Percentiles rank a stretch among this genome's conserved stretches.
Conservation (phyloP, 768 basidiomycete species). For the Termitomyces titanicus region DNA sequence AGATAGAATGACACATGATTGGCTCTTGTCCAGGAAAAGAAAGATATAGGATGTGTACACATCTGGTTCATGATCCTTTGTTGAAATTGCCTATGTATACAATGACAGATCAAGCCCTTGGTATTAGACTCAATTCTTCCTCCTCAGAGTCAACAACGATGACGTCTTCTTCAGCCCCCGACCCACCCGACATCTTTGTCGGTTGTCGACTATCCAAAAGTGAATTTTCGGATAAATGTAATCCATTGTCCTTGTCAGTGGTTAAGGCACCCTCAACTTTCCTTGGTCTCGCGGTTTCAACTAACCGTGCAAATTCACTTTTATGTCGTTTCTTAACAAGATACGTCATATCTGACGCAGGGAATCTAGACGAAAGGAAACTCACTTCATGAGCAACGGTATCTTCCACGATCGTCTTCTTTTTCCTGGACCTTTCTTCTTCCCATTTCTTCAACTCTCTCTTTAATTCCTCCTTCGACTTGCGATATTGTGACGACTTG, state of each 20-base stretch:
- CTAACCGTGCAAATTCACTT: conserved; percentile 34
- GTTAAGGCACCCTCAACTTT: conserved; percentile 3
- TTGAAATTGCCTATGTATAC: not conserved
- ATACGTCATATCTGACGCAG: not conserved
- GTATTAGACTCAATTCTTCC: conserved; percentile 13
- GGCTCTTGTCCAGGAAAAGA: not conserved
- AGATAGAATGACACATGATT: not conserved
- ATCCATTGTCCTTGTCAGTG: not conserved
- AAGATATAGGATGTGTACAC: not conserved
- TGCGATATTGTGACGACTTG: conserved; percentile 40
- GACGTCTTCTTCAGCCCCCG: conserved; percentile 14
- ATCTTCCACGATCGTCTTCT: conserved; percentile 37
- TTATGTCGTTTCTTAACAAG: conserved; percentile 34
- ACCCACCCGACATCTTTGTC: not conserved
- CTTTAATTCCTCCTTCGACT: conserved; percentile 42
- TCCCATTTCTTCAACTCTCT: conserved; percentile 60
- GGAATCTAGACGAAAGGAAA: not conserved
- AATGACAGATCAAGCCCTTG: not conserved
- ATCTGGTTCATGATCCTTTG: not conserved
- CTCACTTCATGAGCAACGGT: conserved; percentile 36
- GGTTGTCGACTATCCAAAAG: not conserved
- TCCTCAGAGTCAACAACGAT: conserved; percentile 36
- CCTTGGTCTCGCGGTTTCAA: conserved; percentile 30
- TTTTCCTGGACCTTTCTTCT: conserved; percentile 39
- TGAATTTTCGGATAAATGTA: conserved; percentile 8